phyloP scores from a whole-genome alignment of 2,329 filamentous ascomycete genomes.

The Talaromyces sp. region DNA sequence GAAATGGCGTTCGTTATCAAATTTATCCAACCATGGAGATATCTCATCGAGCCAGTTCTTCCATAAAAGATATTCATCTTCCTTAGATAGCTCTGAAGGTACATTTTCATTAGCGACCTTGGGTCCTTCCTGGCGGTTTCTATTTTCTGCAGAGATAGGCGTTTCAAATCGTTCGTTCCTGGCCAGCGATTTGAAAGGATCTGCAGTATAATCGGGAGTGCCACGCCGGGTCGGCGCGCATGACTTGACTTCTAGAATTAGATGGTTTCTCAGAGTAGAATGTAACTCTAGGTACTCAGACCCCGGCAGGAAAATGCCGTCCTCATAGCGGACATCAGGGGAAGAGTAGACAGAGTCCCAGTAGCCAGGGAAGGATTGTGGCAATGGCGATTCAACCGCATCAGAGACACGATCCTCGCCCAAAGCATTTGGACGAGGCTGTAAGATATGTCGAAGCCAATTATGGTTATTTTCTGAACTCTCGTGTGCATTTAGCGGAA shows the following conservation, averaged over 20 bases:
- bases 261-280: conserved; percentile 4
- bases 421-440: neutral
- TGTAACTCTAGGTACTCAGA: conserved; percentile 5
- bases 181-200: neutral
- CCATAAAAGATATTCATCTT: conserved; percentile 4
- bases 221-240: neutral
- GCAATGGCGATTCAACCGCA: conserved; percentile 1
- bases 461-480: neutral
- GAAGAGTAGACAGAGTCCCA: neutral
- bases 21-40: conserved; percentile 56
- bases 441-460: conserved; percentile 1
- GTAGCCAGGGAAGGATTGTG: neutral
- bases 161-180: neutral
- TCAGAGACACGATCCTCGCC: neutral
- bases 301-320: conserved; percentile 1
- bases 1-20: conserved; percentile 51
- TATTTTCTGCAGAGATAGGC: neutral
- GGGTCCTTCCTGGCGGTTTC: neutral
- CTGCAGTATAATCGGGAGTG: neutral
- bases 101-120: neutral
- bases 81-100: neutral
- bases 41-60: conserved; percentile 52
- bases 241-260: conserved; percentile 3
- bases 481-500: neutral
- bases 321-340: neutral